phyloP scores from a whole-genome alignment of 2,329 filamentous ascomycete species.

The Huntiella abstrusa region DNA sequence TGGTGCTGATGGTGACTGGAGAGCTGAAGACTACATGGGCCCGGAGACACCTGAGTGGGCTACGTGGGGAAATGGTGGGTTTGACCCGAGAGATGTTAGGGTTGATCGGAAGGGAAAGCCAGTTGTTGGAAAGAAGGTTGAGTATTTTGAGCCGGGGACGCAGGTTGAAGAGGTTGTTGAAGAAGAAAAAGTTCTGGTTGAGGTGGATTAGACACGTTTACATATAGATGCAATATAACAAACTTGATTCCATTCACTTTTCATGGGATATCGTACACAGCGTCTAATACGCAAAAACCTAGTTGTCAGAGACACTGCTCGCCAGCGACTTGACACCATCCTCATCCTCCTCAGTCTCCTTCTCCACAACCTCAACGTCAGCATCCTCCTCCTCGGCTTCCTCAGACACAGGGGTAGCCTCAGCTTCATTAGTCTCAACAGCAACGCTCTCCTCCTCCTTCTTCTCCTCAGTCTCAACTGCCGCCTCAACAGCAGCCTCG shows the following conservation, averaged over 20 bases:
- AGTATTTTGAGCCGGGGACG: background rate
- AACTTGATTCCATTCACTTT: background rate
- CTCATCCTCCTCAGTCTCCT: background rate
- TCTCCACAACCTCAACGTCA: background rate
- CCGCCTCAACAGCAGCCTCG: background rate
- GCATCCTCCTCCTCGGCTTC: slow-evolving; percentile 3
- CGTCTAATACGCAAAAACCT: background rate
- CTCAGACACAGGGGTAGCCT: background rate
- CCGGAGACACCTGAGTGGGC: slow-evolving; percentile 81
- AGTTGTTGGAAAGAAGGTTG: slow-evolving; percentile 22
- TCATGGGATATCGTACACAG: background rate
- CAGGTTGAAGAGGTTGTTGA: too few species aligned
- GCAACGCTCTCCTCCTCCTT: background rate
- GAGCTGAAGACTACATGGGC: slow-evolving; percentile 80
- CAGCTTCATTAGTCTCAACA: background rate
- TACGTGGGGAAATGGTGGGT: slow-evolving; percentile 82
- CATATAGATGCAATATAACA: too few species aligned
- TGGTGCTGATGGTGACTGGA: slow-evolving; percentile 48
- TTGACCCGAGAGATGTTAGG: slow-evolving; percentile 74
- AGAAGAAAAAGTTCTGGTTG: too few species aligned
- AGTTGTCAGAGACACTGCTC: slow-evolving; percentile 1
- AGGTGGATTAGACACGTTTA: too few species aligned
- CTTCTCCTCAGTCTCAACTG: background rate
- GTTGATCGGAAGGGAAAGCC: slow-evolving; percentile 72
- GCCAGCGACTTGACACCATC: slow-evolving; percentile 2